Percentiles rank a stretch among this genome's conserved stretches.
phyloP scores from a whole-genome alignment of 495 filamentous ascomycete species.

The Hyphodiscus hymeniophilus region DNA sequence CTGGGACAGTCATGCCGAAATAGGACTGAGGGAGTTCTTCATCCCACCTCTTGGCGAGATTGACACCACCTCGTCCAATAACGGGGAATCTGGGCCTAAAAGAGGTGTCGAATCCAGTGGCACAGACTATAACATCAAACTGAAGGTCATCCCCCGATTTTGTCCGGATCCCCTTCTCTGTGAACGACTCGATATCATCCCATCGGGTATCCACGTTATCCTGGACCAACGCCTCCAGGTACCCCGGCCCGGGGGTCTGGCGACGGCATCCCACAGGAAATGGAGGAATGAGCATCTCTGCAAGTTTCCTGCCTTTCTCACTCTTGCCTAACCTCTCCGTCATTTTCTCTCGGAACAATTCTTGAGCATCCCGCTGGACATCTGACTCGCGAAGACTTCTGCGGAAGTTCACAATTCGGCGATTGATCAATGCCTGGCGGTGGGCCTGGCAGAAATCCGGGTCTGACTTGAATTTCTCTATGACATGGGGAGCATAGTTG shows the following conservation, averaged over 20 bases:
- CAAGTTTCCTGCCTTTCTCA: neutral
- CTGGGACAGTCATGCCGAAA: neutral
- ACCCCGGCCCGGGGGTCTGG: neutral
- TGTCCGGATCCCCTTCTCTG: conserved; percentile 5
- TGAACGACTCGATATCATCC: neutral
- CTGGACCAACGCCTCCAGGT: neutral
- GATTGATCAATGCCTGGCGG: neutral
- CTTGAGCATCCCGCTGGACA: neutral
- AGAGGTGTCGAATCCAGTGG: neutral
- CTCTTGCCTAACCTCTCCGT: neutral
- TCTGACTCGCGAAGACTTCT: neutral
- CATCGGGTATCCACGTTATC: neutral
- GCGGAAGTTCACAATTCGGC: neutral
- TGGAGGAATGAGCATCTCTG: neutral
- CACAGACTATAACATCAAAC: conserved; percentile 17
- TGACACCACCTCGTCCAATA: neutral
- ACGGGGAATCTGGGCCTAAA: neutral
- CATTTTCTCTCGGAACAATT: neutral
- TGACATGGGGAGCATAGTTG: neutral
- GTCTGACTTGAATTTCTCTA: neutral
- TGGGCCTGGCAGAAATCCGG: neutral
- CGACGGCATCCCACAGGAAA: neutral
- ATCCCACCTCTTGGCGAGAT: neutral
- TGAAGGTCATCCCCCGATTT: conserved; percentile 28
- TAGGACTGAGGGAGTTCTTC: neutral